Percentiles rank a stretch among this genome's conserved stretches.
phyloP scores from a whole-genome alignment of 1,284 basidiomycete species.

The Coniferiporia weirii region DNA sequence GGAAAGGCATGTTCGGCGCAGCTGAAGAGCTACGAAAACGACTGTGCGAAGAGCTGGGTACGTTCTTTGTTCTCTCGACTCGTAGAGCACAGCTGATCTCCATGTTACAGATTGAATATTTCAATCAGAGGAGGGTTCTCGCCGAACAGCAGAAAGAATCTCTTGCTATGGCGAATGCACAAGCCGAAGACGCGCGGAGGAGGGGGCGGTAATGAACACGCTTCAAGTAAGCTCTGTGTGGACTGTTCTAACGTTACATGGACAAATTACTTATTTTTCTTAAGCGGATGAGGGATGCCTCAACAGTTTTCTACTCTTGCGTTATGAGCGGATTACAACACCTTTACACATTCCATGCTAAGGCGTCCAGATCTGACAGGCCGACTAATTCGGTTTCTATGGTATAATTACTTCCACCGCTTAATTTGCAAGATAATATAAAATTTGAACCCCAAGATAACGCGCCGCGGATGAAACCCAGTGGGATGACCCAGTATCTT shows the following conservation, averaged over 20 bases:
- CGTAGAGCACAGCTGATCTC: neutral
- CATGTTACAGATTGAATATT: slow-evolving; percentile 65
- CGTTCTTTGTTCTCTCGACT: slow-evolving; percentile 19
- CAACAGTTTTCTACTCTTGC: no score
- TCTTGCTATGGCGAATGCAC: slow-evolving; percentile 49
- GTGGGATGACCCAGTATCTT: no score
- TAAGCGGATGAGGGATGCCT: no score
- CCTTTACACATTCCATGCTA: no score
- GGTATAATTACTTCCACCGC: no score
- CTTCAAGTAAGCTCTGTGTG: neutral
- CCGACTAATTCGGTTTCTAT: no score
- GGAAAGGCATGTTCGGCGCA: slow-evolving; percentile 48
- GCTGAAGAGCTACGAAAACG: slow-evolving; percentile 51
- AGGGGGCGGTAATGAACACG: slow-evolving; percentile 5
- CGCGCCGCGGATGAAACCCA: no score
- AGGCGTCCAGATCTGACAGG: no score
- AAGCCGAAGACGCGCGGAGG: slow-evolving; percentile 40
- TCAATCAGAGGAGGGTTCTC: slow-evolving; percentile 74
- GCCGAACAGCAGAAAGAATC: slow-evolving; percentile 67
- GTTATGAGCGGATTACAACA: no score
- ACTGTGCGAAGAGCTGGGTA: slow-evolving; percentile 82
- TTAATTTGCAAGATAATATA: no score
- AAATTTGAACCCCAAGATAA: no score
- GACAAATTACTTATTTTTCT: no score
- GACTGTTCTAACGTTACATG: neutral